Percentiles rank a stretch among this genome's conserved stretches.
Evolutionary conservation across 2,329 filamentous ascomycete genomes (phyloP).

Genomic region (Onygenales sp.): DNA sequence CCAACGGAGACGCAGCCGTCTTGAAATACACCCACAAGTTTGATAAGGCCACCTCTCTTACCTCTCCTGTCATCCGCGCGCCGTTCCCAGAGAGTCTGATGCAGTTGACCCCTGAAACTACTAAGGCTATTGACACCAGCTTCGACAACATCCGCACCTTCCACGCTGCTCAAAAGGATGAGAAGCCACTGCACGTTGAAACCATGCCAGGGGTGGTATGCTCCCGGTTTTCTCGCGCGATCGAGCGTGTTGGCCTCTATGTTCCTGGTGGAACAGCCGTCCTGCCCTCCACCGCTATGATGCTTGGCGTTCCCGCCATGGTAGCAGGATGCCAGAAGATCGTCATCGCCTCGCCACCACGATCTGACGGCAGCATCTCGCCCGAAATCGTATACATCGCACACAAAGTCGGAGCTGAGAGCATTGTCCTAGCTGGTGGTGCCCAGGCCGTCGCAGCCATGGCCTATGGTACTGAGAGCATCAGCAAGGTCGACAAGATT

Average conservation of each 20-base stretch:
- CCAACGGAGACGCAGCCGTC: constrained; percentile 76
- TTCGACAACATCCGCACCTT: constrained; percentile 93
- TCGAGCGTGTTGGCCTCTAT: constrained; percentile 93
- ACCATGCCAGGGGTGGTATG: constrained; percentile 97
- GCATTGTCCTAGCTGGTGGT: constrained; percentile 89
- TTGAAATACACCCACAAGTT: constrained; percentile 96
- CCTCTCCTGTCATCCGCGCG: constrained; percentile 77
- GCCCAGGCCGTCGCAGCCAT: constrained; percentile 93
- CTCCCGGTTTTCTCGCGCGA: constrained; percentile 83
- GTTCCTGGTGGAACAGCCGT: constrained; percentile 94
- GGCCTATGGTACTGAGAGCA: constrained; percentile 91
- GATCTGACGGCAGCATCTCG: constrained; percentile 79
- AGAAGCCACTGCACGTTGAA: constrained; percentile 74
- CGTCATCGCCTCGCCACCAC: constrained; percentile 82
- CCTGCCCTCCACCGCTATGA: constrained; percentile 91
- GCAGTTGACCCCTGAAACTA: constrained; percentile 73
- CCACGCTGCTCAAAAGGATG: constrained; percentile 82
- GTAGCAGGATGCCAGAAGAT: constrained; percentile 95
- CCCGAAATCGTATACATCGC: constrained; percentile 97
- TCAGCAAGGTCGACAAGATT: constrained; percentile 98
- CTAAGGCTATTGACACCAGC: constrained; percentile 83
- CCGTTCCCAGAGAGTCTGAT: constrained; percentile 81
- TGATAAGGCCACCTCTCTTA: constrained; percentile 86
- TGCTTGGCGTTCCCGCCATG: constrained; percentile 96
- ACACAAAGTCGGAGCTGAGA: constrained; percentile 91